phyloP scores from a whole-genome alignment of 441 rosid genomes.

The Erodium moschatum region DNA sequence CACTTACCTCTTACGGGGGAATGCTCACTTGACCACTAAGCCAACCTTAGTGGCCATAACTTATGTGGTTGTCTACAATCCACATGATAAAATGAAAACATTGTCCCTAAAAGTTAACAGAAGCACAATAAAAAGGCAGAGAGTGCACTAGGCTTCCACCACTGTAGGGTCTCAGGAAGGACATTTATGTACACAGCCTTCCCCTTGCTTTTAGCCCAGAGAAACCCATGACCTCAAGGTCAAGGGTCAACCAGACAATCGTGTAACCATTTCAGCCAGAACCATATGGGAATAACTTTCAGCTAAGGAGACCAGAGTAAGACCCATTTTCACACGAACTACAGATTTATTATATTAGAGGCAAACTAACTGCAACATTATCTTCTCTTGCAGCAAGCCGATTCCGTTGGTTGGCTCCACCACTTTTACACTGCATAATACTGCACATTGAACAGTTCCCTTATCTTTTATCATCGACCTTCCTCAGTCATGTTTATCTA shows the following conservation, averaged over 20 bases:
- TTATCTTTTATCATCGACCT: not conserved
- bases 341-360: not conserved
- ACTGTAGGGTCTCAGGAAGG: not conserved
- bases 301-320: not conserved
- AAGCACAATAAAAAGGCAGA: not conserved
- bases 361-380: not conserved
- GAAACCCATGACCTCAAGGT: not conserved
- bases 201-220: not conserved
- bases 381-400: not conserved
- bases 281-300: slow-evolving; percentile 1
- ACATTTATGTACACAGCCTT: not conserved
- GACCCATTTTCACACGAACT: not conserved
- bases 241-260: not conserved
- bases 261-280: slow-evolving; percentile 4
- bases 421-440: not conserved
- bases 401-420: not conserved
- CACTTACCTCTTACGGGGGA: not conserved
- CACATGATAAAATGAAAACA: not conserved
- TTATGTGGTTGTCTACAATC: slow-evolving; percentile 9
- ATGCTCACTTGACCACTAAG: not conserved
- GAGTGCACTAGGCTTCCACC: not conserved
- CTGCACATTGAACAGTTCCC: not conserved
- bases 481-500: not conserved
- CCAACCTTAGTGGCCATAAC: not conserved
- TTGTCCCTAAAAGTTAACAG: not conserved